Percentiles rank a stretch among this genome's conserved stretches.
Evolutionary conservation across 164 flowering plant genomes (phyloP).

Genomic region (Akebia trifoliata): DNA sequence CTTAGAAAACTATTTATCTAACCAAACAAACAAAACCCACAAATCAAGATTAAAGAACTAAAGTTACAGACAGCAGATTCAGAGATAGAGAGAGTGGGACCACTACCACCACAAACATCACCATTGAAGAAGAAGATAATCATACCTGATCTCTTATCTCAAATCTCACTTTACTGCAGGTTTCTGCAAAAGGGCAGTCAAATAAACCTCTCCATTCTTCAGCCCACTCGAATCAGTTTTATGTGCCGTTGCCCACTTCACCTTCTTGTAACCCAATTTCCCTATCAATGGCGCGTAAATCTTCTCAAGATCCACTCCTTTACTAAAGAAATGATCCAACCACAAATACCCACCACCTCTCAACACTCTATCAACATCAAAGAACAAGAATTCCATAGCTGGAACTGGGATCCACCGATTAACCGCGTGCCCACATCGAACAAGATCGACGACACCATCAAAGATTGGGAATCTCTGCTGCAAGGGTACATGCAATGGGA

Average conservation of each 20-base stretch:
- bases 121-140: no score
- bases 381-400: slow-evolving; percentile 71
- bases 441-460: slow-evolving; percentile 81
- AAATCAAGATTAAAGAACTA: no score
- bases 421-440: slow-evolving; percentile 76
- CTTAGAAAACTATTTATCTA: no score
- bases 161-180: slow-evolving; percentile 24
- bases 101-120: no score
- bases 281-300: slow-evolving; percentile 64
- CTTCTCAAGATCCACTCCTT: slow-evolving; percentile 61
- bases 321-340: slow-evolving; percentile 86
- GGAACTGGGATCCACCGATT: slow-evolving; percentile 83
- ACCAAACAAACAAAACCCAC: no score
- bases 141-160: no score
- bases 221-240: slow-evolving; percentile 65
- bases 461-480: slow-evolving; percentile 91
- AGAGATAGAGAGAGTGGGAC: no score
- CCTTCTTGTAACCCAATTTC: slow-evolving; percentile 79
- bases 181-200: slow-evolving; percentile 88
- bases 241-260: slow-evolving; percentile 73
- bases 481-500: slow-evolving; percentile 78
- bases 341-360: slow-evolving; percentile 83
- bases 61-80: no score
- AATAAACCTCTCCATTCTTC: slow-evolving; percentile 80
- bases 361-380: slow-evolving; percentile 80